Percentiles rank a stretch among this genome's conserved stretches.
Conservation (phyloP, 2,329 filamentous ascomycete genomes). For the Diaporthe nobilis region DNA sequence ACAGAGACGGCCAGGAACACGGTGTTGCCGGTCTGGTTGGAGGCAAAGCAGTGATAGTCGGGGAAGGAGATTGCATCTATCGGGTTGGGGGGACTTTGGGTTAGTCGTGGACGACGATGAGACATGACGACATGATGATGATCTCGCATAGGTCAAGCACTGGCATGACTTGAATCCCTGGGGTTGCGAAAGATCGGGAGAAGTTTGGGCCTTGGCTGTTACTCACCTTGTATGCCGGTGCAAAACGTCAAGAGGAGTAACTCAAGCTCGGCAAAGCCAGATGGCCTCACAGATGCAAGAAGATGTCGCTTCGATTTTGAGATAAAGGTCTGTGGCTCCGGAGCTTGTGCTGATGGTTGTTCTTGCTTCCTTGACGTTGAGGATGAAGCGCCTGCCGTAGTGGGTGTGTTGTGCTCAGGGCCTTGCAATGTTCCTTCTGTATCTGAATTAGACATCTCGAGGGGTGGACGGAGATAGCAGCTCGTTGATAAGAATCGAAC, state of each 20-base stretch:
- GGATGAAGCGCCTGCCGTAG: background rate
- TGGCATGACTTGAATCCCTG: too few relatives aligned
- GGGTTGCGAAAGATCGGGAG: background rate
- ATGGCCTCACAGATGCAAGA: slow-evolving; percentile 53
- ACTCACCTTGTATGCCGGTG: slow-evolving; percentile 64
- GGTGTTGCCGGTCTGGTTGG: slow-evolving; percentile 77
- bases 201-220: background rate
- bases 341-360: background rate
- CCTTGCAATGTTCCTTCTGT: slow-evolving; percentile 18
- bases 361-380: background rate
- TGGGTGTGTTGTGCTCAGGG: background rate
- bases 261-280: slow-evolving; percentile 60
- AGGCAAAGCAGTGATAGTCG: slow-evolving; percentile 74
- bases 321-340: slow-evolving; percentile 26
- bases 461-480: too few relatives aligned
- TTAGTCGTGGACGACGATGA: background rate
- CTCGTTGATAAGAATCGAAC: background rate
- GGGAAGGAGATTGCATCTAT: slow-evolving; percentile 71
- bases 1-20: slow-evolving; percentile 70
- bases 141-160: background rate
- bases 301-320: slow-evolving; percentile 48
- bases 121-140: background rate
- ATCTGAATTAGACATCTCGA: slow-evolving; percentile 12
- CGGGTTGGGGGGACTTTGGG: background rate
- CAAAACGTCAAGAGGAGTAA: slow-evolving; percentile 64